A percentile compares a stretch with the other conserved stretches of the same genome.
Evolutionary conservation across 371 early-diverging fungal genomes (phyloP).

Genomic region (Actinomucor elegans): DNA sequence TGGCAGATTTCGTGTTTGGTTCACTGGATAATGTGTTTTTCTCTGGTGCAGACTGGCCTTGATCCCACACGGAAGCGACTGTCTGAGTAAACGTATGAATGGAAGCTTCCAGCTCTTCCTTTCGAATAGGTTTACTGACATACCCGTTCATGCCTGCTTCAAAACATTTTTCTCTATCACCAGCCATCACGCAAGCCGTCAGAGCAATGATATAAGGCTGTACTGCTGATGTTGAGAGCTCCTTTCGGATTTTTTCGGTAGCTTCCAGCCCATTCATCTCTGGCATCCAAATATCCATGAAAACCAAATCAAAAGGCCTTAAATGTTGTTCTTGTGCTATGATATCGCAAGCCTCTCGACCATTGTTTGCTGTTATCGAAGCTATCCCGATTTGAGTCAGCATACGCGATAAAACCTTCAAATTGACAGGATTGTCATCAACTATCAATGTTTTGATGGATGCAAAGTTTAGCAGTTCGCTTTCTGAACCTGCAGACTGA

Average conservation of each 20-base stretch:
- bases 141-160: constrained; percentile 43
- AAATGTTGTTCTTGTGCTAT: constrained; percentile 15
- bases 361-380: constrained; percentile 35
- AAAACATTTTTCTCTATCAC: constrained; percentile 52
- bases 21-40: no score
- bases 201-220: constrained; percentile 55
- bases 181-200: constrained; percentile 59
- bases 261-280: constrained; percentile 57
- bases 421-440: constrained; percentile 58
- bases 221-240: constrained; percentile 19
- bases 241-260: constrained; percentile 40
- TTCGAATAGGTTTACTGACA: constrained; percentile 45
- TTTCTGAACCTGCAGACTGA: no score
- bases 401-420: constrained; percentile 49
- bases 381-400: constrained; percentile 18
- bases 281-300: constrained; percentile 62
- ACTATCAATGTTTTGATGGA: constrained; percentile 41
- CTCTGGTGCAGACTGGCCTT: no score
- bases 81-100: constrained; percentile 25
- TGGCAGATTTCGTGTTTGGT: no score
- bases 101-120: constrained; percentile 44
- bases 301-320: constrained; percentile 48
- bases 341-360: constrained; percentile 42
- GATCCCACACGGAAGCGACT: background rate
- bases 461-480: no score